Evolutionary conservation across 148 eudicot genomes (phyloP).

Genomic region (Fagopyrum homotropicum): DNA sequence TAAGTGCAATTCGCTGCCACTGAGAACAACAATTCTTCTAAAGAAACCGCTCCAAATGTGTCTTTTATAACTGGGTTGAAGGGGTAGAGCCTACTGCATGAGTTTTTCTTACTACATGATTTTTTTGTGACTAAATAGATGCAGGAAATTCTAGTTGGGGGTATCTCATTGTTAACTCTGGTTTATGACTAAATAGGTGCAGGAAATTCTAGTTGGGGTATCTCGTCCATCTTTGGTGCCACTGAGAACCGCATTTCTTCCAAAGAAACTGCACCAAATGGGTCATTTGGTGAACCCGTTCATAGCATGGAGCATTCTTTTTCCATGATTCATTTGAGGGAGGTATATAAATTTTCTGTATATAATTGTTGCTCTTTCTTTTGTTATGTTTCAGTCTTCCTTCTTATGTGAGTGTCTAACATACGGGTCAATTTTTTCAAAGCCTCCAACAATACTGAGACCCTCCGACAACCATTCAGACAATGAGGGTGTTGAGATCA

Average conservation of each 20-base stretch:
- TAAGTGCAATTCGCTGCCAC: too few relatives aligned
- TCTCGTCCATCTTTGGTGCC: slow-evolving; percentile 76
- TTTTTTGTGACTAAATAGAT: slow-evolving; percentile 24
- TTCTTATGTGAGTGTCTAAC: neutral
- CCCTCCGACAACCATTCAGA: slow-evolving; percentile 31
- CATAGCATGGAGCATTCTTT: slow-evolving; percentile 51
- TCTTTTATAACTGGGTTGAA: too few relatives aligned
- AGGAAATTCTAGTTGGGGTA: slow-evolving; percentile 66
- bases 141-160: slow-evolving; percentile 67
- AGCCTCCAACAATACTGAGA: slow-evolving; percentile 34
- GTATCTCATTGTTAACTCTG: slow-evolving; percentile 25
- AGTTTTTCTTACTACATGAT: too few relatives aligned
- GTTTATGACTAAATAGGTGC: slow-evolving; percentile 31
- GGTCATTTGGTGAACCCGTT: slow-evolving; percentile 48
- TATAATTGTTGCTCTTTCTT: neutral
- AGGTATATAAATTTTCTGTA: slow-evolving; percentile 35
- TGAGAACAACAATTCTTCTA: too few relatives aligned
- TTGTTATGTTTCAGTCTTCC: neutral
- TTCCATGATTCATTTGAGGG: slow-evolving; percentile 77
- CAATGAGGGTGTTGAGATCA: slow-evolving; percentile 34
- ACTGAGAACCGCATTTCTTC: slow-evolving; percentile 46
- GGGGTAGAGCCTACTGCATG: too few relatives aligned
- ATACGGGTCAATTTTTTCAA: slow-evolving; percentile 14
- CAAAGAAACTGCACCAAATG: slow-evolving; percentile 43
- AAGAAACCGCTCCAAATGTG: too few relatives aligned